Conservation (phyloP, 2,329 filamentous ascomycete species). For the Neurospora sp. region DNA sequence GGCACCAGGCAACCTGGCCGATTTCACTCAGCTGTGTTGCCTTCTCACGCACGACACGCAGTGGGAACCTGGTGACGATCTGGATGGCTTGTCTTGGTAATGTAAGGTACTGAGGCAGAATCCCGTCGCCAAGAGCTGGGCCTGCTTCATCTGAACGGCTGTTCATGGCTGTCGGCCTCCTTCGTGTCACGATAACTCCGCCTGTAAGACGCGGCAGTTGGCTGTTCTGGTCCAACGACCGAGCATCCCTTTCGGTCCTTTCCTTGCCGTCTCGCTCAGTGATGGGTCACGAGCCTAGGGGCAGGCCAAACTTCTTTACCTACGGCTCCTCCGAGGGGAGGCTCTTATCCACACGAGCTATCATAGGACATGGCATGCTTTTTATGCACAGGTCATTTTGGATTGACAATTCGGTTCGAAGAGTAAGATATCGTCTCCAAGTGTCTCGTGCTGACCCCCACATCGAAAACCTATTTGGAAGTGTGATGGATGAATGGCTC, state of each 20-base stretch:
- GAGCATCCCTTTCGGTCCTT: background rate
- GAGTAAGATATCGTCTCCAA: background rate
- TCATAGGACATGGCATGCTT: background rate
- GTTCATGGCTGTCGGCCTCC: background rate
- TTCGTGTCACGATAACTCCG: background rate
- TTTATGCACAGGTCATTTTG: background rate
- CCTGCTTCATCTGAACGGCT: conserved; percentile 9
- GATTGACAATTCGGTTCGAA: background rate
- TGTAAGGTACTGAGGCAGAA: conserved; percentile 14
- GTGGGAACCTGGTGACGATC: background rate
- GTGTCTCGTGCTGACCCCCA: background rate
- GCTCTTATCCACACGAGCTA: background rate
- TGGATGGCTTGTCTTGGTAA: conserved; percentile 10
- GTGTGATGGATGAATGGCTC: background rate
- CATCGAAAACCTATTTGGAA: background rate
- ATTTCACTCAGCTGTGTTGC: background rate
- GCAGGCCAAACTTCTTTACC: background rate
- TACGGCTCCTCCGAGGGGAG: background rate
- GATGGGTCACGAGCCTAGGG: background rate
- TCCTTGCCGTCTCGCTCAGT: background rate
- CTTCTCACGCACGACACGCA: background rate
- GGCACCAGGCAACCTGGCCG: background rate
- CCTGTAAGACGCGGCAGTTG: background rate
- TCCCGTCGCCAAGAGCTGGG: conserved; percentile 18
- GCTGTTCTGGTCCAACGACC: background rate